Percentiles rank a stretch among this genome's conserved stretches.
Evolutionary conservation across 805 yeast species (phyloP).

Genomic region (Candida boidinii): DNA sequence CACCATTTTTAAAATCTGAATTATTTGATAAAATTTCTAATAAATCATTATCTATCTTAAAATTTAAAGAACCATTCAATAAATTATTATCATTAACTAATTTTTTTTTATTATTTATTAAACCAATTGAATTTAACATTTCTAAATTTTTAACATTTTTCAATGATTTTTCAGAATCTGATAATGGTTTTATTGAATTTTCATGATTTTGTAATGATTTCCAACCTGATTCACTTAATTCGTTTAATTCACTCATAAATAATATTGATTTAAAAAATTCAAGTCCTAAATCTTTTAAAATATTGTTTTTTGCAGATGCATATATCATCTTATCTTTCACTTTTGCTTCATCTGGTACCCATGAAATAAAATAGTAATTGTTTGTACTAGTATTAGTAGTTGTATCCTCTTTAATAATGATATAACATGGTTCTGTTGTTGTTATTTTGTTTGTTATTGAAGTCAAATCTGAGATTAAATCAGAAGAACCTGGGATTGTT

Average conservation of each 20-base stretch:
- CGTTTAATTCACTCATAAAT: constrained; percentile 49
- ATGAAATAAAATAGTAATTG: constrained; percentile 59
- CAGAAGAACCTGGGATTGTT: constrained; percentile 19
- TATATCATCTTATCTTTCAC: constrained; percentile 87
- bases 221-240: constrained; percentile 44
- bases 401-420: constrained; percentile 33
- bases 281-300: constrained; percentile 65
- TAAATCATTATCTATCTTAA: constrained; percentile 5
- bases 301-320: constrained; percentile 79
- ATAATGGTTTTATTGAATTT: constrained; percentile 36
- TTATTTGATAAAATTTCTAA: constrained; percentile 2
- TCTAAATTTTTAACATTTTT: constrained; percentile 37
- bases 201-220: constrained; percentile 28
- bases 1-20: neutral
- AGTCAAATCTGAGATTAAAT: constrained; percentile 28
- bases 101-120: constrained; percentile 14
- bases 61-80: constrained; percentile 7
- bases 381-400: constrained; percentile 5
- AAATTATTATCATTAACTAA: constrained; percentile 11
- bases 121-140: constrained; percentile 24
- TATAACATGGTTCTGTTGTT: constrained; percentile 38
- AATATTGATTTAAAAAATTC: constrained; percentile 41
- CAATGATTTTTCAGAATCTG: constrained; percentile 49
- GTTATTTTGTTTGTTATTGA: constrained; percentile 22
- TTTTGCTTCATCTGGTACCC: constrained; percentile 78